Percentiles rank a stretch among this genome's conserved stretches.
Conservation (phyloP, 75 land plant genomes). For the Pinus tabuliformis region DNA sequence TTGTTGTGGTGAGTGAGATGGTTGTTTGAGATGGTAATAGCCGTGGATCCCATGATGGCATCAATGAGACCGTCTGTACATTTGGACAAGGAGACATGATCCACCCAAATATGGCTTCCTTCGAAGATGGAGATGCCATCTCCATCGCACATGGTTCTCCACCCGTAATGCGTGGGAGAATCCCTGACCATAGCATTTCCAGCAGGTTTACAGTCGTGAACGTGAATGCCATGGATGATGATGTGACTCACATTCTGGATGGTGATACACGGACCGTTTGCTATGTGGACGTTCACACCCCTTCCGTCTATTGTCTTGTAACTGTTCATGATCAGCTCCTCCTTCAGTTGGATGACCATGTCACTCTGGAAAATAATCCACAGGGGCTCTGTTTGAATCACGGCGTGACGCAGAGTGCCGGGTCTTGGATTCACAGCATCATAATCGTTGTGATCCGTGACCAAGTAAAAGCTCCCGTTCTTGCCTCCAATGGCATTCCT, state of each 20-base stretch:
- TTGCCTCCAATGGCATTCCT: slow-evolving; percentile 36
- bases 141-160: slow-evolving; percentile 36
- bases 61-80: slow-evolving; percentile 42
- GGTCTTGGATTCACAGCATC: slow-evolving; percentile 40
- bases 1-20: slow-evolving; percentile 43
- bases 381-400: slow-evolving; percentile 43
- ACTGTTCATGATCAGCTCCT: slow-evolving; percentile 51
- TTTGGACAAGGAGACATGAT: slow-evolving; percentile 32
- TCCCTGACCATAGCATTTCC: slow-evolving; percentile 44
- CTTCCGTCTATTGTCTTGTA: slow-evolving; percentile 56
- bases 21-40: slow-evolving; percentile 47
- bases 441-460: slow-evolving; percentile 42
- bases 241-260: slow-evolving; percentile 35
- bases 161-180: slow-evolving; percentile 34
- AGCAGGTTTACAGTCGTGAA: slow-evolving; percentile 43
- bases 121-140: slow-evolving; percentile 39
- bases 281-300: slow-evolving; percentile 49
- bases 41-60: slow-evolving; percentile 40
- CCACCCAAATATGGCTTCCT: slow-evolving; percentile 39
- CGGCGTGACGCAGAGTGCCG: slow-evolving; percentile 47
- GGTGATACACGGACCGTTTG: slow-evolving; percentile 45
- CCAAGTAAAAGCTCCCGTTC: slow-evolving; percentile 34
- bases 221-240: slow-evolving; percentile 47
- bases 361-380: slow-evolving; percentile 47
- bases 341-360: slow-evolving; percentile 44